These are phyloP conservation scores for Ceriops tagal DNA, from an alignment of 345 rosid species.

Conservation along the genomic window DNA sequence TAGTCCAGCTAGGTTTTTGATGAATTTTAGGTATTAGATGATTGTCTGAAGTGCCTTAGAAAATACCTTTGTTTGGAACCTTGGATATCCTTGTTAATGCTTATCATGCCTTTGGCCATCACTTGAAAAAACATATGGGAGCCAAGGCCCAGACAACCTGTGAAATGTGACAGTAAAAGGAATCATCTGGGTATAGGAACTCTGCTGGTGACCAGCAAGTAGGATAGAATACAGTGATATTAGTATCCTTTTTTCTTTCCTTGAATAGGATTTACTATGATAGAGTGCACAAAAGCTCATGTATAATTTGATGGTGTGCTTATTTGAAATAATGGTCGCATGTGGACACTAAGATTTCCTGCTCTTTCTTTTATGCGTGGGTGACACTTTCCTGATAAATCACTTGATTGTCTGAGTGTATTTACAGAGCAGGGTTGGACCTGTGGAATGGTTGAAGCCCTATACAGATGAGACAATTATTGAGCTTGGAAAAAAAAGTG, in stretches of 20 bases:
- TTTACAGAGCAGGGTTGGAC: constrained; percentile 97
- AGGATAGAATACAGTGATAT: background rate
- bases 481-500: constrained; percentile 85
- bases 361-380: background rate
- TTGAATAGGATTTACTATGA: background rate
- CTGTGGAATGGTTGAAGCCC: constrained; percentile 99
- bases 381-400: background rate
- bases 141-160: no score
- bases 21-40: no score
- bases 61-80: no score
- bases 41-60: no score
- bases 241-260: background rate
- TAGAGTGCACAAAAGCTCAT: background rate
- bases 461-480: constrained; percentile 93
- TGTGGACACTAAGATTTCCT: background rate
- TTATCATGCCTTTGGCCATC: no score
- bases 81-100: no score
- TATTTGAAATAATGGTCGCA: background rate
- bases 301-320: background rate
- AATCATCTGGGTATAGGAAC: background rate
- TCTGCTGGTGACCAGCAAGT: background rate
- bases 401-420: constrained; percentile 24
- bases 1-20: no score
- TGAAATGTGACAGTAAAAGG: no score
- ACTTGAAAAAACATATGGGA: no score